Conservation (phyloP, 1,284 basidiomycete genomes). For the Heterobasidion parviporum region DNA sequence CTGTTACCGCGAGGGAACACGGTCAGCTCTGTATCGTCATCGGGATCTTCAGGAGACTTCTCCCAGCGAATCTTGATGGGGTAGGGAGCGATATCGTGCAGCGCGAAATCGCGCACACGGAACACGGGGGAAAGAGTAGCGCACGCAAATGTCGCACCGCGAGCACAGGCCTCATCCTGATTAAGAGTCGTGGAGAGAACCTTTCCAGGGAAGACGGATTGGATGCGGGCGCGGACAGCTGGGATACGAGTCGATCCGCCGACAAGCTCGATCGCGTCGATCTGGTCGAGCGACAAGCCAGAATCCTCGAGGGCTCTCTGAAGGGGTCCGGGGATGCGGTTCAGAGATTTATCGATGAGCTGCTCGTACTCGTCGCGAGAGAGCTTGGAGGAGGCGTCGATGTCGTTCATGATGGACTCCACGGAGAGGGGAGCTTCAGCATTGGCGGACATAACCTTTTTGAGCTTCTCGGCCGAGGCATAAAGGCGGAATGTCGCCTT, state of each 20-base stretch:
- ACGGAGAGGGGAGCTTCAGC: slow-evolving; percentile 81
- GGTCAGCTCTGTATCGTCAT: slow-evolving; percentile 83
- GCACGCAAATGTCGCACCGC: slow-evolving; percentile 90
- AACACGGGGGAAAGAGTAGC: slow-evolving; percentile 93
- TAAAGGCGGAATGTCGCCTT: slow-evolving; percentile 88
- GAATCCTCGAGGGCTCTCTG: slow-evolving; percentile 49
- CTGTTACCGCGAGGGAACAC: slow-evolving; percentile 81
- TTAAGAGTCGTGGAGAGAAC: slow-evolving; percentile 82
- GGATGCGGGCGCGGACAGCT: slow-evolving; percentile 60
- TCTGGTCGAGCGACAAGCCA: slow-evolving; percentile 48
- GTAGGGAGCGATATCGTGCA: slow-evolving; percentile 79
- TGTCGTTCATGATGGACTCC: slow-evolving; percentile 89
- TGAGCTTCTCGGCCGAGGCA: slow-evolving; percentile 70
- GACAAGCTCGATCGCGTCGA: slow-evolving; percentile 62
- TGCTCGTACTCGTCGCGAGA: slow-evolving; percentile 54
- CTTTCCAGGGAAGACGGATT: slow-evolving; percentile 59
- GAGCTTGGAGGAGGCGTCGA: slow-evolving; percentile 59
- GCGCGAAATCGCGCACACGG: slow-evolving; percentile 88
- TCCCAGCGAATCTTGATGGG: slow-evolving; percentile 87
- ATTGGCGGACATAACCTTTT: slow-evolving; percentile 79
- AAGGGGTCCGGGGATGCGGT: slow-evolving; percentile 47
- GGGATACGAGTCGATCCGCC: slow-evolving; percentile 65
- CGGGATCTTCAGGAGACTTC: slow-evolving; percentile 60
- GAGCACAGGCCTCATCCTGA: slow-evolving; percentile 91
- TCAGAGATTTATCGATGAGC: slow-evolving; percentile 45